Evolutionary conservation across 139 green algal species (phyloP).

Genomic region (Chlorokybus atmophyticus): DNA sequence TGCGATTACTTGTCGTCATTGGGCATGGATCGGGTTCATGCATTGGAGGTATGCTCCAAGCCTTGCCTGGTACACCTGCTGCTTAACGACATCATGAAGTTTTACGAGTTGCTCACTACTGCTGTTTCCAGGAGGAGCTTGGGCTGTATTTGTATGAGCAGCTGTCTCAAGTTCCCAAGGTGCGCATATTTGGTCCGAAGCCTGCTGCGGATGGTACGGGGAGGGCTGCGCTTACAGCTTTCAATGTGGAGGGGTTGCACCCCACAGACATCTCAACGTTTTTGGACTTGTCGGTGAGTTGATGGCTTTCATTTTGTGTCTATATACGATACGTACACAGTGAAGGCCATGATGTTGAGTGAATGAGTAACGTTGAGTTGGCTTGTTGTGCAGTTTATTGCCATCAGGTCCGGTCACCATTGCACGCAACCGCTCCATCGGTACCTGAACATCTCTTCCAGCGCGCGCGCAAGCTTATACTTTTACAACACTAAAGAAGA

Average conservation of each 20-base stretch:
- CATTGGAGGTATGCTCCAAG: constrained; percentile 32
- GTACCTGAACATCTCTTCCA: constrained; percentile 64
- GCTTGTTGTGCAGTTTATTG: constrained; percentile 46
- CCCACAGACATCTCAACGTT: constrained; percentile 87
- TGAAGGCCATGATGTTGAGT: no score
- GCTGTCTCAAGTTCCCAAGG: constrained; percentile 43
- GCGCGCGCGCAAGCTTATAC: constrained; percentile 71
- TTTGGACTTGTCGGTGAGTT: constrained; percentile 50
- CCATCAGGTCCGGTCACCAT: constrained; percentile 86
- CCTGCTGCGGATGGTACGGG: constrained; percentile 22
- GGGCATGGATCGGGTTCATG: constrained; percentile 38
- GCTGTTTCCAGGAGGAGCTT: constrained; percentile 41
- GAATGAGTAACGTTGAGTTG: no score
- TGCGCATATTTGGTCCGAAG: constrained; percentile 77
- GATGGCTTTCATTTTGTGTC: no score
- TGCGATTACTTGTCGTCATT: constrained; percentile 53
- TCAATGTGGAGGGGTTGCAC: constrained; percentile 92
- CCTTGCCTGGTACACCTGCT: not conserved
- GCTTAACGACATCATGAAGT: not conserved
- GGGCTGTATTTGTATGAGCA: constrained; percentile 63
- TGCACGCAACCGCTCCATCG: constrained; percentile 92
- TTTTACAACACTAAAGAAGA: constrained; percentile 89
- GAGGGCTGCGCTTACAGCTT: constrained; percentile 70
- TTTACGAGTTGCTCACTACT: no score
- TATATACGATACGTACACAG: no score